phyloP scores from a whole-genome alignment of 495 filamentous ascomycete species.

The Parathielavia appendiculata region DNA sequence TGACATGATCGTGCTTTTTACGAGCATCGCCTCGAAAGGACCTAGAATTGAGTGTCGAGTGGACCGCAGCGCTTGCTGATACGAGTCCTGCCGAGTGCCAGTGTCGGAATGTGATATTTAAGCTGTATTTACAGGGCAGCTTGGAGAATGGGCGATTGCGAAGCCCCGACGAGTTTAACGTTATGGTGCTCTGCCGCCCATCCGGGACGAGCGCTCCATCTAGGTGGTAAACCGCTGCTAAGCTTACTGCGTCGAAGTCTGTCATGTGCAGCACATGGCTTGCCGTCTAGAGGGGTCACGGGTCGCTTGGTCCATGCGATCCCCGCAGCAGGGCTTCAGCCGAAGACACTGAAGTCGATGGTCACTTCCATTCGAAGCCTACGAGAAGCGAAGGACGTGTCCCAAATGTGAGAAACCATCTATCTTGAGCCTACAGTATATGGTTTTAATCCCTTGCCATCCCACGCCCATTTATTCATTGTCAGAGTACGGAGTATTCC shows the following conservation, averaged over 20 bases:
- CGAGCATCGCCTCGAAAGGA: conserved; percentile 9
- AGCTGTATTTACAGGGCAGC: background rate
- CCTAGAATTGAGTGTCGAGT: conserved; percentile 8
- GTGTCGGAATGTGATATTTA: background rate
- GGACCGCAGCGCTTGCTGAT: conserved; percentile 1
- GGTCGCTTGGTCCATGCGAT: background rate
- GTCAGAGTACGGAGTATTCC: too few relatives aligned
- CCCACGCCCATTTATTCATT: too few relatives aligned
- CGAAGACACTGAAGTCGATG: background rate
- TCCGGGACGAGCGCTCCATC: background rate
- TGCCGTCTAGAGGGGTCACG: background rate
- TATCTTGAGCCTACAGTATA: too few relatives aligned
- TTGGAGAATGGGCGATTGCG: background rate
- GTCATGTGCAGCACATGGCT: conserved; percentile 10
- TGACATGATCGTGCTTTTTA: conserved; percentile 15
- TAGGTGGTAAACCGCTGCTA: background rate
- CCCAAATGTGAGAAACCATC: too few relatives aligned
- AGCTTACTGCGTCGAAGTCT: background rate
- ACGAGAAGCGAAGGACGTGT: too few relatives aligned
- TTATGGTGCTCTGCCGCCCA: too few relatives aligned
- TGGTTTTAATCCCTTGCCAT: too few relatives aligned
- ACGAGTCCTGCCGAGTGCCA: background rate
- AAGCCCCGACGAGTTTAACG: background rate
- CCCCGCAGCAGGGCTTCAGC: background rate
- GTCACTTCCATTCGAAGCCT: too few relatives aligned